Evolutionary conservation across 768 basidiomycete species (phyloP).

Genomic region (Candolleomyces aberdarensis): DNA sequence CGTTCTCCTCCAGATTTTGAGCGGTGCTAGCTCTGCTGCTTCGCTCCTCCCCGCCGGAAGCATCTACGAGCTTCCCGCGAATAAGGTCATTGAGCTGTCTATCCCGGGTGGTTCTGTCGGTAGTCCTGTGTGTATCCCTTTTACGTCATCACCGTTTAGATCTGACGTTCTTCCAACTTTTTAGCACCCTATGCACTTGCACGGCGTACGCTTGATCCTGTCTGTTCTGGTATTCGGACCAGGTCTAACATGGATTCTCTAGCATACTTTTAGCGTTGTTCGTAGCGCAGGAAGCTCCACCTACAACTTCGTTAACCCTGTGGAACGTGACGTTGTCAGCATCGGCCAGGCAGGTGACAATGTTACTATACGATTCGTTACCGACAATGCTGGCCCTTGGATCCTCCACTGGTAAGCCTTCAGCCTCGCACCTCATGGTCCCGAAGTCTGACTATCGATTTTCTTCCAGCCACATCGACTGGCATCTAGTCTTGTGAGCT

Average conservation of each 20-base stretch:
- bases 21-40: slow-evolving; percentile 30
- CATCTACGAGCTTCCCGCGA: slow-evolving; percentile 30
- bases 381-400: slow-evolving; percentile 53
- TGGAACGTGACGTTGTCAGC: slow-evolving; percentile 31
- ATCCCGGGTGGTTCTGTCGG: slow-evolving; percentile 32
- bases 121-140: slow-evolving; percentile 2
- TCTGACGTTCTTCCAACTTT: not conserved
- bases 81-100: slow-evolving; percentile 14
- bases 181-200: slow-evolving; percentile 44
- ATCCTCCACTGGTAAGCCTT: slow-evolving; percentile 42
- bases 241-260: not conserved
- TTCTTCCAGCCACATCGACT: slow-evolving; percentile 45
- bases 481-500: slow-evolving; percentile 42
- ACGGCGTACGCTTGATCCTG: slow-evolving; percentile 20
- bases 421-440: not conserved
- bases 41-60: slow-evolving; percentile 27
- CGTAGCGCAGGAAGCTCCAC: slow-evolving; percentile 26
- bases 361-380: slow-evolving; percentile 47
- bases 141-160: not conserved
- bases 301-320: slow-evolving; percentile 43
- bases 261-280: slow-evolving; percentile 41
- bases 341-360: slow-evolving; percentile 30
- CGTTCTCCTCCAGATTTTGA: slow-evolving; percentile 44
- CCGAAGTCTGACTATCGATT: not conserved
- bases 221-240: no score